Evolutionary conservation across 1,139 yeast species (phyloP).

Genomic region (Blastobotrys apis): DNA sequence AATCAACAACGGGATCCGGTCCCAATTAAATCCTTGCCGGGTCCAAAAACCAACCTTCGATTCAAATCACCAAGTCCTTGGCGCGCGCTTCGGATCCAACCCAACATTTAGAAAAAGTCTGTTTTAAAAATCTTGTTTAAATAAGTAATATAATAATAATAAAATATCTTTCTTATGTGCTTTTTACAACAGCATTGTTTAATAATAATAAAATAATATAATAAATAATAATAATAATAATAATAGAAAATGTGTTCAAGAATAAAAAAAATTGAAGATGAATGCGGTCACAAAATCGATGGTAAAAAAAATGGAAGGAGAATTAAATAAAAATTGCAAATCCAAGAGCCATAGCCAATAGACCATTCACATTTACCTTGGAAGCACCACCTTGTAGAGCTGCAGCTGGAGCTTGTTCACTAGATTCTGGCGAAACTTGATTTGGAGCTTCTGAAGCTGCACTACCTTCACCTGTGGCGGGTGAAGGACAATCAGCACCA

Average conservation of each 20-base stretch:
- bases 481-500: background rate
- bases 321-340: conserved; percentile 1
- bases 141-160: background rate
- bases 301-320: background rate
- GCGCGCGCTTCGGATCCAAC: too few relatives aligned
- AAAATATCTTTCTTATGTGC: too few relatives aligned
- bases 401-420: background rate
- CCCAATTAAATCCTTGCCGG: too few relatives aligned
- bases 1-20: too few relatives aligned
- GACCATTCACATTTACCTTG: background rate
- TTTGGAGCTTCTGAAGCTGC: background rate
- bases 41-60: too few relatives aligned
- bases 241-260: background rate
- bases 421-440: background rate
- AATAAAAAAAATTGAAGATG: too few relatives aligned
- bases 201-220: background rate
- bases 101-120: too few relatives aligned
- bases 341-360: conserved; percentile 1
- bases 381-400: background rate
- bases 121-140: too few relatives aligned
- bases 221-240: background rate
- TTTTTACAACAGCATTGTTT: too few relatives aligned
- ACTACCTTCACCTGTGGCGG: background rate
- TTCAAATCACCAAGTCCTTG: too few relatives aligned
- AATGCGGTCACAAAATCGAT: too few relatives aligned